Evolutionary conservation across 2,329 filamentous ascomycete genomes (phyloP).

Genomic region (Zymoseptoria brevis): DNA sequence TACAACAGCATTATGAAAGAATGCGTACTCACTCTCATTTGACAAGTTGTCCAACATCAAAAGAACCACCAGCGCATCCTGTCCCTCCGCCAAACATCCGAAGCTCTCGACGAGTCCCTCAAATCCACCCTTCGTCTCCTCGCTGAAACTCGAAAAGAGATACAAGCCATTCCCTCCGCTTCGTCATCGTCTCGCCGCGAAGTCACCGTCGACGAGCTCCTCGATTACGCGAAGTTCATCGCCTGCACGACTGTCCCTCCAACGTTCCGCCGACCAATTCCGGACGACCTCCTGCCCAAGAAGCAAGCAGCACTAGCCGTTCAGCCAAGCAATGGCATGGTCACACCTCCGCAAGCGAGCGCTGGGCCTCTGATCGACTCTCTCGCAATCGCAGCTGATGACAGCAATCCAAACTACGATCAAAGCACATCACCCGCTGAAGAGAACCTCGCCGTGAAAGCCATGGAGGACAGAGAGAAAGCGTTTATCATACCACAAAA

Average conservation of each 20-base stretch:
- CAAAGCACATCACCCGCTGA: constrained; percentile 1
- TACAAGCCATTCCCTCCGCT: constrained; percentile 53
- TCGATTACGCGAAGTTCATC: constrained; percentile 71
- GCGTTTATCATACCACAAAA: constrained; percentile 37
- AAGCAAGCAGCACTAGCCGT: constrained; percentile 5
- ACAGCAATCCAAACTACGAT: constrained; percentile 6
- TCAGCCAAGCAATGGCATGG: constrained; percentile 27
- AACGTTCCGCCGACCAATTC: constrained; percentile 33
- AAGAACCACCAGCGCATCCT: constrained; percentile 63
- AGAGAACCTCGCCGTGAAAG: constrained; percentile 14
- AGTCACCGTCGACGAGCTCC: constrained; percentile 63
- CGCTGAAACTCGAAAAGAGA: constrained; percentile 63
- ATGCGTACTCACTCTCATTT: not conserved
- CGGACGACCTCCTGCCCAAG: constrained; percentile 9
- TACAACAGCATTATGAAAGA: not conserved
- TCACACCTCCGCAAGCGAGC: constrained; percentile 20
- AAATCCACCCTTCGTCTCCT: constrained; percentile 62
- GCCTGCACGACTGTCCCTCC: constrained; percentile 71
- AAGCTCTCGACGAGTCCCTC: constrained; percentile 62
- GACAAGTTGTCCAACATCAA: constrained; percentile 60
- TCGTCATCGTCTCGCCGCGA: constrained; percentile 34
- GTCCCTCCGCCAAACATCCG: constrained; percentile 57
- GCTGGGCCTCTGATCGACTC: not conserved
- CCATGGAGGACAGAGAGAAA: constrained; percentile 30
- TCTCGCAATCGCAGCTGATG: constrained; percentile 8